A percentile compares a stretch with the other conserved stretches of the same genome.
Conservation (phyloP, 805 yeast species). For the Tetrapisispora iriomotensis region DNA sequence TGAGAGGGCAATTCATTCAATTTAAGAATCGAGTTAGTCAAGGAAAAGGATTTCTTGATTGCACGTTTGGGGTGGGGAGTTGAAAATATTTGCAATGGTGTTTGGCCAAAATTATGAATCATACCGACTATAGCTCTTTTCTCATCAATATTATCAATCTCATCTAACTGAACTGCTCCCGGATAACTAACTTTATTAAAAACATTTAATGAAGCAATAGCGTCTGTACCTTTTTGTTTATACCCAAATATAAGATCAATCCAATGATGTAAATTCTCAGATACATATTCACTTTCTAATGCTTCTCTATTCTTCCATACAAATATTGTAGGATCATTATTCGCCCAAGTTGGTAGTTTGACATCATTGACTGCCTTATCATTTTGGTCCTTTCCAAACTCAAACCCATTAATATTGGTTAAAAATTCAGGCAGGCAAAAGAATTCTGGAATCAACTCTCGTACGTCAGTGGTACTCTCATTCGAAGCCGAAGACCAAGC, state of each 20-base stretch:
- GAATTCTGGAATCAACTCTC: conserved; percentile 83
- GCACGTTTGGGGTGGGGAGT: conserved; percentile 51
- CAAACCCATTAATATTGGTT: conserved; percentile 51
- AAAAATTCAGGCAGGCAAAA: conserved; percentile 74
- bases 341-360: conserved; percentile 73
- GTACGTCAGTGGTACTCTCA: conserved; percentile 78
- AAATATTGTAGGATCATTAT: conserved; percentile 64
- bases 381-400: conserved; percentile 62
- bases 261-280: conserved; percentile 70
- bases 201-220: conserved; percentile 59
- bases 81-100: conserved; percentile 64
- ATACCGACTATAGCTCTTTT: conserved; percentile 70
- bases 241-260: conserved; percentile 76
- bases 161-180: conserved; percentile 72
- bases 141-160: conserved; percentile 63
- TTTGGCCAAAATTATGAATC: conserved; percentile 87
- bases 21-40: background rate
- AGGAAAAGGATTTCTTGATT: background rate
- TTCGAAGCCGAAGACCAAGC: conserved; percentile 74
- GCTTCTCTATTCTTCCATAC: conserved; percentile 73
- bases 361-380: conserved; percentile 52
- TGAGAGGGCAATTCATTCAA: background rate
- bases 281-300: conserved; percentile 71
- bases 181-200: conserved; percentile 78
- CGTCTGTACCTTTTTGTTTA: conserved; percentile 66